phyloP scores from a whole-genome alignment of 306 rosid genomes.

The Canavalia gladiata region DNA sequence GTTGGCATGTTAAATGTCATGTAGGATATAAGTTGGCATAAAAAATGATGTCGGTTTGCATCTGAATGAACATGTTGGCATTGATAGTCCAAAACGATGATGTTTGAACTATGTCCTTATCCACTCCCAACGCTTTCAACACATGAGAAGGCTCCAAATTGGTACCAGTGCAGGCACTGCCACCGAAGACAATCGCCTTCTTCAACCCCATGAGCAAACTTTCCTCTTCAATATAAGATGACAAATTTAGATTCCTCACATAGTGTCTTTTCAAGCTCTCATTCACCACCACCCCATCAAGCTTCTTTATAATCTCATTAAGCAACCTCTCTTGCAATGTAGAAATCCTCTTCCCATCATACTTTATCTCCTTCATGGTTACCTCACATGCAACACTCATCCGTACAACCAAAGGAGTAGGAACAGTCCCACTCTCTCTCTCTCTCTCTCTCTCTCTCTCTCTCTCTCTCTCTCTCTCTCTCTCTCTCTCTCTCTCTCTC shows the following conservation, averaged over 20 bases:
- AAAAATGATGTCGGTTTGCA: too few species aligned
- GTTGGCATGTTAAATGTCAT: too few species aligned
- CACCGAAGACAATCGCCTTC: slow-evolving; percentile 97
- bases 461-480: too few species aligned
- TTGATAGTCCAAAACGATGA: slow-evolving; percentile 39
- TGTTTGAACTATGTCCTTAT: slow-evolving; percentile 98
- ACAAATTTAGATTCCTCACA: slow-evolving; percentile 80
- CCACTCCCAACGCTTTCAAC: slow-evolving; percentile 94
- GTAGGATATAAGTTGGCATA: too few species aligned
- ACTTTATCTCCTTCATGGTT: slow-evolving; percentile 84
- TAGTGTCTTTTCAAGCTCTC: slow-evolving; percentile 88
- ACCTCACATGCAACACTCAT: slow-evolving; percentile 91
- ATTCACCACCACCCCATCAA: slow-evolving; percentile 92
- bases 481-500: slow-evolving; percentile 16
- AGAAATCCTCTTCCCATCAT: slow-evolving; percentile 73
- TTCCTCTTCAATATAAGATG: slow-evolving; percentile 93
- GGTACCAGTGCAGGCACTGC: slow-evolving; percentile 97
- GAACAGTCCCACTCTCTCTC: slow-evolving; percentile 88
- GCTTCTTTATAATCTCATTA: slow-evolving; percentile 64
- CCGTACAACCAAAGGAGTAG: slow-evolving; percentile 88
- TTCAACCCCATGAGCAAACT: slow-evolving; percentile 95
- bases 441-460: slow-evolving; percentile 74
- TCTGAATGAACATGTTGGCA: too few species aligned
- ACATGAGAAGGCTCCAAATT: slow-evolving; percentile 97
- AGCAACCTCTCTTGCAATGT: slow-evolving; percentile 71